Evolutionary conservation across 2,329 filamentous ascomycete genomes (phyloP).

Genomic region (Boeremia lycopersici): DNA sequence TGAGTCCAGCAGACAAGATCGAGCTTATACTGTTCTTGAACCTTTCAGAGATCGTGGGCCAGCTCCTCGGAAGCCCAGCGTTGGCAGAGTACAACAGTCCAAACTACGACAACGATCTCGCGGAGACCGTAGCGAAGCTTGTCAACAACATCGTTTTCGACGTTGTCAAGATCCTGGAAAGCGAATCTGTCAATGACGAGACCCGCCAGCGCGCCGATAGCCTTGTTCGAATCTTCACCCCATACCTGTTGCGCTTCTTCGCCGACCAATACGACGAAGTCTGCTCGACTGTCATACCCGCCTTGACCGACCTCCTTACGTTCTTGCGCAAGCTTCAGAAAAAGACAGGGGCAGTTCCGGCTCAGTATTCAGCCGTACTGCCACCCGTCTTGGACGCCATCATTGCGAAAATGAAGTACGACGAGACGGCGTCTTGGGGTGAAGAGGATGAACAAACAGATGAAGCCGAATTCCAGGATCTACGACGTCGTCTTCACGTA

Average conservation of each 20-base stretch:
- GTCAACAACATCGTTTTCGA: slow-evolving; percentile 90
- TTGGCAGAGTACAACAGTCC: slow-evolving; percentile 79
- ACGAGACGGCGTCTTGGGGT: slow-evolving; percentile 92
- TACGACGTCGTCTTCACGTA: slow-evolving; percentile 86
- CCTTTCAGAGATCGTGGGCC: slow-evolving; percentile 80
- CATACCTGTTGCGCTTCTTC: slow-evolving; percentile 90
- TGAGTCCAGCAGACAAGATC: slow-evolving; percentile 91
- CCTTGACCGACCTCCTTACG: slow-evolving; percentile 87
- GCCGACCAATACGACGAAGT: slow-evolving; percentile 98
- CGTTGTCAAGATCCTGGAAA: slow-evolving; percentile 84
- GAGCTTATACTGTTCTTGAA: slow-evolving; percentile 92
- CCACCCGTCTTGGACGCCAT: slow-evolving; percentile 89
- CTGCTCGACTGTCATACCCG: slow-evolving; percentile 93
- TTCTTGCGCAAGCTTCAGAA: slow-evolving; percentile 83
- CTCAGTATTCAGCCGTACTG: slow-evolving; percentile 80
- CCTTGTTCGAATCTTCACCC: slow-evolving; percentile 81
- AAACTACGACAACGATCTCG: slow-evolving; percentile 93
- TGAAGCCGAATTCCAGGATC: slow-evolving; percentile 95
- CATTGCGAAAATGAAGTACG: slow-evolving; percentile 95
- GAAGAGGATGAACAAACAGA: slow-evolving; percentile 94
- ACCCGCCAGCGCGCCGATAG: slow-evolving; percentile 78
- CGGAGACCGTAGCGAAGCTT: slow-evolving; percentile 91
- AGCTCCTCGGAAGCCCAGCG: slow-evolving; percentile 83
- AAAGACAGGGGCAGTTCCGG: slow-evolving; percentile 66
- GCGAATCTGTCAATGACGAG: slow-evolving; percentile 64